Percentiles rank a stretch among this genome's conserved stretches.
phyloP scores from a whole-genome alignment of 331 rosid genomes.

The Ulmus americana region DNA sequence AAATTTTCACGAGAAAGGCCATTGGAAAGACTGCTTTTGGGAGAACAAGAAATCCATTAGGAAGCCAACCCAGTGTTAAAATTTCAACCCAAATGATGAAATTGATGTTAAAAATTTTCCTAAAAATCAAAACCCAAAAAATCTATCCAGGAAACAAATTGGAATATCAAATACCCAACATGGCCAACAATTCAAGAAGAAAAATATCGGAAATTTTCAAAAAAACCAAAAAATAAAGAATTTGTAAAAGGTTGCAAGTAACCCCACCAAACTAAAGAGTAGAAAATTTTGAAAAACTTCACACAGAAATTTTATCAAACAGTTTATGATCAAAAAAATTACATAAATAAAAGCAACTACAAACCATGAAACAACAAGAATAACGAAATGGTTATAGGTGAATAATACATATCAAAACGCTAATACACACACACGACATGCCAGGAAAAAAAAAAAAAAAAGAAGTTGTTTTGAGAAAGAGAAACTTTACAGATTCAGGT shows the following conservation, averaged over 20 bases:
- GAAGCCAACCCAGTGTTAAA: too few relatives aligned
- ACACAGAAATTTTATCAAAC: conserved; percentile 49
- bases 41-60: too few relatives aligned
- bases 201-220: too few relatives aligned
- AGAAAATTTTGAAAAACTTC: background rate
- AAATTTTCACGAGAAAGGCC: too few relatives aligned
- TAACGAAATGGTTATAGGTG: background rate
- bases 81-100: too few relatives aligned
- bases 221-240: too few relatives aligned
- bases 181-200: too few relatives aligned
- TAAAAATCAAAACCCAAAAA: too few relatives aligned
- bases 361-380: background rate
- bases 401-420: background rate
- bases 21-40: too few relatives aligned
- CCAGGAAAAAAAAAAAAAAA: background rate
- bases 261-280: background rate
- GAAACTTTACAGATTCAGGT: conserved; percentile 72
- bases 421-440: background rate
- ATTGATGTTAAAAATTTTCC: too few relatives aligned
- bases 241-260: background rate
- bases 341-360: background rate
- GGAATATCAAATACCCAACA: too few relatives aligned
- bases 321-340: conserved; percentile 24
- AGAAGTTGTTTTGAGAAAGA: background rate
- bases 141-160: too few relatives aligned